Evolutionary conservation across 2,329 filamentous ascomycete species (phyloP).

Genomic region (Fusarium fracticaudum): DNA sequence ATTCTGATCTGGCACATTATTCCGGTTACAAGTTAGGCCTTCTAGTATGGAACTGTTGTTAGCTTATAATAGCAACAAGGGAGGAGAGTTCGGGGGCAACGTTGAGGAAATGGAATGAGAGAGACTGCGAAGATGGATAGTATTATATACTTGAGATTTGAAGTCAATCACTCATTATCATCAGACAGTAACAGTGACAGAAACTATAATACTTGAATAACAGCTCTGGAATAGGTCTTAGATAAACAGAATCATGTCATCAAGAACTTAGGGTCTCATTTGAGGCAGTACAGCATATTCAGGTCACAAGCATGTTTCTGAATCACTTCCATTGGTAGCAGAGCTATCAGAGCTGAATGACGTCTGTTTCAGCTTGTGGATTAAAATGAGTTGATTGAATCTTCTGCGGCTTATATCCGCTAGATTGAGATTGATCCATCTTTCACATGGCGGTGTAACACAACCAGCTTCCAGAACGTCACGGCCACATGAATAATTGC

Average conservation of each 20-base stretch:
- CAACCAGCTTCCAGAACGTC: no score
- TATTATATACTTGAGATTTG: neutral
- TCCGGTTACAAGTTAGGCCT: accelerated
- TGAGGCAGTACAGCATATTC: no score
- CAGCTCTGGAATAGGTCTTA: neutral
- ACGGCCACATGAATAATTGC: no score
- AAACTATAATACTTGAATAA: accelerated
- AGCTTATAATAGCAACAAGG: no score
- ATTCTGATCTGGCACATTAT: neutral
- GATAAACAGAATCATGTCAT: no score
- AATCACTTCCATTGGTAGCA: no score
- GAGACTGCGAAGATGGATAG: neutral
- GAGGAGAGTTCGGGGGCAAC: neutral
- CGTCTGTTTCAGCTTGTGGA: neutral
- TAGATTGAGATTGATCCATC: no score
- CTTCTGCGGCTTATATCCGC: no score
- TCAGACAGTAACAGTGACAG: no score
- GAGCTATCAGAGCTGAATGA: neutral
- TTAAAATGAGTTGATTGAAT: no score
- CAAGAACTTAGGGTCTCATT: neutral
- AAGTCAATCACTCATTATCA: neutral
- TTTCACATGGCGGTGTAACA: no score
- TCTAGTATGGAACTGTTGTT: accelerated
- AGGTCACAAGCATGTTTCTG: no score
- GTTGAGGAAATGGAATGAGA: neutral